These are phyloP conservation scores for Zasmidium angulare DNA, from an alignment of 2,329 filamentous ascomycete species.

Conservation along the genomic window DNA sequence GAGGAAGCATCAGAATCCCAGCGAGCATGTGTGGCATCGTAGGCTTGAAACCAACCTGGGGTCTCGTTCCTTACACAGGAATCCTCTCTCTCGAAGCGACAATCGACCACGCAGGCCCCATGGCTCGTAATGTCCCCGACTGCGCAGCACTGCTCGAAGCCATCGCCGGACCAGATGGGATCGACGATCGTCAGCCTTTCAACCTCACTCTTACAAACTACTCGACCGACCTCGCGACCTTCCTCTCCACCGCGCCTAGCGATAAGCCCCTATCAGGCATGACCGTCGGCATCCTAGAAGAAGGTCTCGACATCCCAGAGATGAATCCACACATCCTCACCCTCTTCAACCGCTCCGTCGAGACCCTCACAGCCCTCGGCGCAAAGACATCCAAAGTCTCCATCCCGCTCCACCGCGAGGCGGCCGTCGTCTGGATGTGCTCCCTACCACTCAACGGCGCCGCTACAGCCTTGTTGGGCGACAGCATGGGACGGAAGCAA, in stretches of 20 bases:
- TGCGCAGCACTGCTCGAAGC: slow-evolving; percentile 45
- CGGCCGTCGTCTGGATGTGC: slow-evolving; percentile 46
- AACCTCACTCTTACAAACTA: slow-evolving; percentile 26
- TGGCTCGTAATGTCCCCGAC: slow-evolving; percentile 46
- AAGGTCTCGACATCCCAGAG: slow-evolving; percentile 41
- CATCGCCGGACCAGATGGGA: slow-evolving; percentile 51
- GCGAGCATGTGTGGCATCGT: slow-evolving; percentile 38
- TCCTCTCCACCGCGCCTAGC: slow-evolving; percentile 27
- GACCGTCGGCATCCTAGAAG: slow-evolving; percentile 46
- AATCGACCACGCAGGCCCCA: slow-evolving; percentile 48
- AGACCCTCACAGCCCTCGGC: slow-evolving; percentile 40
- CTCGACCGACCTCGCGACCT: slow-evolving; percentile 30
- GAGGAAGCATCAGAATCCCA: slow-evolving; percentile 40
- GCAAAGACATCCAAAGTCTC: slow-evolving; percentile 44
- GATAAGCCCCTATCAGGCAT: slow-evolving; percentile 30
- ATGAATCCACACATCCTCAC: slow-evolving; percentile 39
- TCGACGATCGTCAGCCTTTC: slow-evolving; percentile 39
- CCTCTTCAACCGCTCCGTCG: slow-evolving; percentile 37
- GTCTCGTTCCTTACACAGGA: slow-evolving; percentile 53
- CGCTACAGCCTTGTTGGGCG: slow-evolving; percentile 11
- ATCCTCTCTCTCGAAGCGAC: slow-evolving; percentile 43
- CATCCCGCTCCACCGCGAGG: slow-evolving; percentile 47
- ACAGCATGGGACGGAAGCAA: slow-evolving; percentile 17
- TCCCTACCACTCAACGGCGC: slow-evolving; percentile 13
- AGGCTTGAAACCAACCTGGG: slow-evolving; percentile 48